Percentiles rank a stretch among this genome's conserved stretches.
Evolutionary conservation across 371 early-diverging fungal genomes (phyloP).

Genomic region (Mucor indicus): DNA sequence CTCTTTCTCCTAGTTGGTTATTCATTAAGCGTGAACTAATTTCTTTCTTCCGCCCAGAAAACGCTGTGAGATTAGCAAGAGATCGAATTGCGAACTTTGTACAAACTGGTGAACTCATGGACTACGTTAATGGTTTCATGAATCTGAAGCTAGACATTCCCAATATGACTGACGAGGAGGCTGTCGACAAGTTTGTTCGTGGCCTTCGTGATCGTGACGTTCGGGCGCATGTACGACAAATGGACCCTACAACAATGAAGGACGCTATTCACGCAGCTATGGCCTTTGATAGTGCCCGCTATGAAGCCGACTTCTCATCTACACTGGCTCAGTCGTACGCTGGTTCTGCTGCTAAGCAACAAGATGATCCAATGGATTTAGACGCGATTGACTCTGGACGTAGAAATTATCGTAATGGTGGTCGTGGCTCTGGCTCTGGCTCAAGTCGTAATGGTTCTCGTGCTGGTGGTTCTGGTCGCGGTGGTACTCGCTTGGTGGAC

Average conservation of each 20-base stretch:
- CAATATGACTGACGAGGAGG: constrained; percentile 1
- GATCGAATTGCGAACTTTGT: not conserved
- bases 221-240: not conserved
- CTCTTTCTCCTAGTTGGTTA: not conserved
- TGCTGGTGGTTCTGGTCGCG: not conserved
- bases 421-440: not conserved
- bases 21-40: not conserved
- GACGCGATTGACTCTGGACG: not conserved
- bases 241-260: not conserved
- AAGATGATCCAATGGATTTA: constrained; percentile 4
- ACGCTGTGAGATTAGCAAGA: not conserved
- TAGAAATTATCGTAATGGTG: not conserved
- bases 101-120: not conserved
- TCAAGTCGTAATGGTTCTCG: no score
- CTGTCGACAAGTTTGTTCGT: constrained; percentile 1
- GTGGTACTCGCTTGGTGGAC: no score
- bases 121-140: constrained; percentile 4
- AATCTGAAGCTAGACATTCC: not conserved
- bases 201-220: not conserved
- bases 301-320: not conserved
- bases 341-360: not conserved
- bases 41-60: constrained; percentile 1
- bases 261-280: not conserved
- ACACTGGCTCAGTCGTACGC: not conserved
- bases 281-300: not conserved